Conservation (phyloP, 192 early-diverging fungal genomes). For the Dissophora ornata region DNA sequence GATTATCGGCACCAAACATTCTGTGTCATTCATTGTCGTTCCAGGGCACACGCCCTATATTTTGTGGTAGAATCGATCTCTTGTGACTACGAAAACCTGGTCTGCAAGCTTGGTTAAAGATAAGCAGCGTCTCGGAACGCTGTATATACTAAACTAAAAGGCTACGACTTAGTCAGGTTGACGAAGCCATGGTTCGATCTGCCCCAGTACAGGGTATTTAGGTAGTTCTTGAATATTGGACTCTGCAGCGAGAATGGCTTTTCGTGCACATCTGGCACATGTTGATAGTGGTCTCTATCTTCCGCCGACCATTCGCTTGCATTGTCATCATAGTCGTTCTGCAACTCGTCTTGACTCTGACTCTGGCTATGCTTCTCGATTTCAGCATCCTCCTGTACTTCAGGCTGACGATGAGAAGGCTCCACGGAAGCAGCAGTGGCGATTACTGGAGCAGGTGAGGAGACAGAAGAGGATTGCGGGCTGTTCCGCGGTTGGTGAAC, state of each 20-base stretch:
- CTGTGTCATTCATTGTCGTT: no score
- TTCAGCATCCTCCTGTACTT: background rate
- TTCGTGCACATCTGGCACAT: background rate
- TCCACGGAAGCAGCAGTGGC: no score
- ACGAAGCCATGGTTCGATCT: constrained; percentile 37
- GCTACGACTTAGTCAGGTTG: constrained; percentile 25
- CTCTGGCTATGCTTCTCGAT: no score
- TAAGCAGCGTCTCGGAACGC: no score
- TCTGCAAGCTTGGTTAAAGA: no score
- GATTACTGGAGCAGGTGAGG: background rate
- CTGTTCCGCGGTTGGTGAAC: background rate
- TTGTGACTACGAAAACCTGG: no score
- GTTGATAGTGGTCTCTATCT: background rate
- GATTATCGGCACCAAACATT: no score
- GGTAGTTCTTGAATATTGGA: constrained; percentile 1
- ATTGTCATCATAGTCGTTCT: background rate
- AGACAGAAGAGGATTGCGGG: background rate
- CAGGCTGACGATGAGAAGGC: no score
- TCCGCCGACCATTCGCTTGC: background rate
- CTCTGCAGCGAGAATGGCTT: constrained; percentile 31
- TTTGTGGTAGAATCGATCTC: no score
- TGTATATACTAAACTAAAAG: no score
- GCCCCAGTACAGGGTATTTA: constrained; percentile 39
- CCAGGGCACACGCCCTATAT: no score
- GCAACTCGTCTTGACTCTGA: constrained; percentile 1